Percentiles rank a stretch among this genome's conserved stretches.
phyloP scores from a whole-genome alignment of 2,329 filamentous ascomycete genomes.

The Aspergillus fructus region DNA sequence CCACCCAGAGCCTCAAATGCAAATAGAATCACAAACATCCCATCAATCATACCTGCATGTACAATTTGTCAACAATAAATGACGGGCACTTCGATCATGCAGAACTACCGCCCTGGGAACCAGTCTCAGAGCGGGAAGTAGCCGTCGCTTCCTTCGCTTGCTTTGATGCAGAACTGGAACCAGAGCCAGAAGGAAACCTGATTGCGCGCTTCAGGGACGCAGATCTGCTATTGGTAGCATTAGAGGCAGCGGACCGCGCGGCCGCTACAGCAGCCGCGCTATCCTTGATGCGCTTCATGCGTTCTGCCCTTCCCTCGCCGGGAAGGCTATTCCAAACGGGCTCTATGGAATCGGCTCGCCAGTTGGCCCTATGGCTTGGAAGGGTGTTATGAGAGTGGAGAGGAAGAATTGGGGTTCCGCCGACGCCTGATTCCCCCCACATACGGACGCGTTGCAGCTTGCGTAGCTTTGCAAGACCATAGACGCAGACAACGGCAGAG shows the following conservation, averaged over 20 bases:
- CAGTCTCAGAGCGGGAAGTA: too few relatives aligned
- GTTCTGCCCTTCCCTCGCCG: slow-evolving; percentile 38
- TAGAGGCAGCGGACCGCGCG: slow-evolving; percentile 11
- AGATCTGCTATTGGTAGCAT: slow-evolving; percentile 13
- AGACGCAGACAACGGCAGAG: slow-evolving; percentile 75
- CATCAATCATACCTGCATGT: not conserved
- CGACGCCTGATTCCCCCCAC: slow-evolving; percentile 62
- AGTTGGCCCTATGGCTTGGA: slow-evolving; percentile 34
- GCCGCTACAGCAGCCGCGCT: slow-evolving; percentile 23
- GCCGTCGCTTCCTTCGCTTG: too few relatives aligned
- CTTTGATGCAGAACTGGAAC: not conserved
- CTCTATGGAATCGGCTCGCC: slow-evolving; percentile 46
- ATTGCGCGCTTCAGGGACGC: slow-evolving; percentile 6
- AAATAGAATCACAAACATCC: not conserved
- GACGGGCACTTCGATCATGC: not conserved
- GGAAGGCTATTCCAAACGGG: slow-evolving; percentile 40
- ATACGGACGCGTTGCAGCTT: slow-evolving; percentile 87
- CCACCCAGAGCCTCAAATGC: not conserved
- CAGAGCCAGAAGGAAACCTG: slow-evolving; percentile 1
- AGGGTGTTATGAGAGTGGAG: slow-evolving; percentile 24
- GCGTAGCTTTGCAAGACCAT: slow-evolving; percentile 78
- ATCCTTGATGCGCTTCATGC: slow-evolving; percentile 38
- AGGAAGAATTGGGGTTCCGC: slow-evolving; percentile 29
- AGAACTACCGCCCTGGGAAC: not conserved
- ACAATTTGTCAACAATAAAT: not conserved